These are phyloP conservation scores for Fraxinus albicans DNA, from an alignment of 305 asterid species.

Conservation along the genomic window DNA sequence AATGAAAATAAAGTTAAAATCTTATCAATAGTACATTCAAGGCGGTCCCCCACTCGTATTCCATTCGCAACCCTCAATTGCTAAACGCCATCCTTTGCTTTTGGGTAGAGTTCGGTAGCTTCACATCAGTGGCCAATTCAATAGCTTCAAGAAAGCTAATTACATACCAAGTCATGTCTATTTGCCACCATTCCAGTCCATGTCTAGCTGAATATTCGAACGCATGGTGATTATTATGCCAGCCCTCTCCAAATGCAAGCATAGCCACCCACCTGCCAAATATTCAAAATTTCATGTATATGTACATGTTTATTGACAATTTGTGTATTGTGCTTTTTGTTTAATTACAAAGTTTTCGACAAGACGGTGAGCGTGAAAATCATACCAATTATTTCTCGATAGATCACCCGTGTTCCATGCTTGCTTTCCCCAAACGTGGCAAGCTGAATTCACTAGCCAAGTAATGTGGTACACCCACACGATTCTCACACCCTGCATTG, in stretches of 20 bases:
- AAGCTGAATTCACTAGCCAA: conserved; percentile 74
- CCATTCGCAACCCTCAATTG: background rate
- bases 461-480: conserved; percentile 79
- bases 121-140: conserved; percentile 71
- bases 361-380: background rate
- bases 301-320: background rate
- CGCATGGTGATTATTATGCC: conserved; percentile 89
- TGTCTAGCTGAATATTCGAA: conserved; percentile 71
- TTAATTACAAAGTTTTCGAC: background rate
- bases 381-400: conserved; percentile 69
- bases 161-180: conserved; percentile 67
- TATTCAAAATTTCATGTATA: background rate
- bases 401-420: conserved; percentile 71
- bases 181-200: conserved; percentile 83
- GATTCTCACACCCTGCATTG: conserved; percentile 62
- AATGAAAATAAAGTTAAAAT: too few relatives aligned
- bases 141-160: conserved; percentile 51
- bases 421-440: conserved; percentile 82
- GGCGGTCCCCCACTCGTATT: background rate
- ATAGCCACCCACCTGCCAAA: conserved; percentile 65
- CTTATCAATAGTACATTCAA: too few relatives aligned
- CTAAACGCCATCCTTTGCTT: conserved; percentile 30
- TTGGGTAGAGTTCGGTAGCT: conserved; percentile 53
- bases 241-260: conserved; percentile 82
- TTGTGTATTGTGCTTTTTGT: background rate